Evolutionary conservation across 1,139 yeast species (phyloP), one percentile per base, ranked within the genome.

Genomic region (Wickerhamiella infanticola): DNA sequence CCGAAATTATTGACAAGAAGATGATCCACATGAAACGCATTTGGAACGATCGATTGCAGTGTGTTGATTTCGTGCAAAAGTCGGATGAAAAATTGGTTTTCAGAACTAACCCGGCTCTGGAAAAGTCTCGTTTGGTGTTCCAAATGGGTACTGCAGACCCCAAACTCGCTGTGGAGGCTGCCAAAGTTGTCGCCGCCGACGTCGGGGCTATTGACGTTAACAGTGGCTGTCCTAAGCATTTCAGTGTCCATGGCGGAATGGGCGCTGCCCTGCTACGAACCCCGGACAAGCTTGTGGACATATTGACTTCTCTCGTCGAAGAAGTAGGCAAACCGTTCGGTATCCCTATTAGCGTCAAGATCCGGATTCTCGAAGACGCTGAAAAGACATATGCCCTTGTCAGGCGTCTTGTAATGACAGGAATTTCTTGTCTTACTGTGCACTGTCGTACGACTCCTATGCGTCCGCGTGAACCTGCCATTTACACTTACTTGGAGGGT

Each of bases 191-290:
- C 2, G 85, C 88, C 13, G 58, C 69, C 1, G 98, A 90, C 61
- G 97, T 90, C 1, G 86, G 79, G 51, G 97, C 94, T 6, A 81
- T 90, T 11, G 98, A 90, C 60, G 74, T 90, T 50, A 90, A 90
- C 61, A 85, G 95, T 39, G 98, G 98, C 3, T 90, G 98, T 64
- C 98, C 98, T 2, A 86, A 85, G 59, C 88, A 81, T 50, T 84
- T 83, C 56, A 60, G 66, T 4, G 48, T 54, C 26, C 58, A 56
- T 42, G 73, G 93, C 0, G 98, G 98, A 1, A 90, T 90, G 97
- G 98, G 98, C 4, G 95, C 97, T 3, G 96, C 95, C 0, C 67
- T 90, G 42, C 68, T 90, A 49, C 68, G 73, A 41, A 84, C 88
- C 0, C 96, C 97, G 0, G 95, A 83, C 42, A 64, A 74, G 42